Evolutionary conservation across 495 filamentous ascomycete species (phyloP), one percentile per base, ranked within the genome.

Genomic region (Aspergillus affinis): DNA sequence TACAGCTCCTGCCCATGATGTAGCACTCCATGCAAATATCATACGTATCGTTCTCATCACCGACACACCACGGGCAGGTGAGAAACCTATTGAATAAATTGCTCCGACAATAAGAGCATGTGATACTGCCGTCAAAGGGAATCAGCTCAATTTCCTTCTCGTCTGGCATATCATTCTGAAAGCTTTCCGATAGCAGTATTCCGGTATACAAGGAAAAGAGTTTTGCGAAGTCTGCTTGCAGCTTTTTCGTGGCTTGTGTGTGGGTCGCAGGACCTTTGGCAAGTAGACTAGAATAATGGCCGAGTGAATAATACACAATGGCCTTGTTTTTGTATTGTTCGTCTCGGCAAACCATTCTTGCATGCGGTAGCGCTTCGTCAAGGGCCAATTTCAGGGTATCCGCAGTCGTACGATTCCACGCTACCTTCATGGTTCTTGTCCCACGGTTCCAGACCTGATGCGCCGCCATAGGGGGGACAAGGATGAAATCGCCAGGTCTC

Each of bases 401-500:
- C 5, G 90, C 90, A 0, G 93, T 98, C 0, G 90, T 97, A n/a
- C 94, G 81, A 72, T 98, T 98, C 94, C 94, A 98, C 6, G 94
- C 94, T 21, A 93, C 91, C 71, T 98, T 98, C 83, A 97, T 90
- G 0, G 93, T 98, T 45, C 91, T 80, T 12, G 92, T 96, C 8
- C 94, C 94, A 51, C 94, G 86, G 67, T 98, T 98, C 94, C 94
- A 98, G 21, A 98, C 94, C 67, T 98, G 94, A 67, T 98, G 94
- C 0, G 93, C 92, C n/a, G 93, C 93, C 7, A 98, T 76, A 7
- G 94, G 92, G n/a, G 94, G 94, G 19, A 98, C 88, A 0, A 98
- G 82, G 53, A 98, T 92, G 68, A 97, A 93, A 69, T 98, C 94
- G 8, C 94, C 94, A n/a, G 87, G 83, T 54, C 79, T 88, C 69